Conservation (phyloP, 805 yeast genomes). For the Sugiyamaella boreocaroliniensis region DNA sequence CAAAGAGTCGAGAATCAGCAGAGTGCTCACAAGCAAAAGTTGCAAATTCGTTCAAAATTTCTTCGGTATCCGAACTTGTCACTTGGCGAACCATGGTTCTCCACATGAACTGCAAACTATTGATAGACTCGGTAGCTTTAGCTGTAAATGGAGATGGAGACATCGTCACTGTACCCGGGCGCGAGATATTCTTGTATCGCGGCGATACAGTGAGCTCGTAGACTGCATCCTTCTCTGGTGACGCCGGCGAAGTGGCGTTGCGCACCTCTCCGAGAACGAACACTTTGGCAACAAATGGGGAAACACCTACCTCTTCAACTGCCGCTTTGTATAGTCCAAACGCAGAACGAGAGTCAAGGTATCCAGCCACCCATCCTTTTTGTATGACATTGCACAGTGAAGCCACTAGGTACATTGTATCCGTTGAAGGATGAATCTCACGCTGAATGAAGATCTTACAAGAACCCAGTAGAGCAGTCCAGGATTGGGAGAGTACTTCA, state of each 20-base stretch:
- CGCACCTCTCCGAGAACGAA: neutral
- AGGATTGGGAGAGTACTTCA: neutral
- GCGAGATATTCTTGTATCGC: neutral
- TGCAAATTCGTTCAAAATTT: neutral
- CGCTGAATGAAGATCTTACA: slow-evolving; percentile 10
- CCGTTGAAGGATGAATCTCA: slow-evolving; percentile 15
- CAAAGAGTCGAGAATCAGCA: neutral
- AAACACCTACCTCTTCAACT: slow-evolving; percentile 12
- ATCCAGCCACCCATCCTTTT: slow-evolving; percentile 1
- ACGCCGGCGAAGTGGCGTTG: neutral
- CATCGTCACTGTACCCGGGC: neutral
- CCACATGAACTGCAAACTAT: neutral
- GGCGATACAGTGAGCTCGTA: slow-evolving; percentile 1
- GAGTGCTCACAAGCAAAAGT: neutral
- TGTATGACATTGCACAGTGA: slow-evolving; percentile 11
- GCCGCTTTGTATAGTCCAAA: slow-evolving; percentile 8
- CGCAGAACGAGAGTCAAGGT: slow-evolving; percentile 1
- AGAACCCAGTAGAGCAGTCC: slow-evolving; percentile 1
- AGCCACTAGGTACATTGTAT: slow-evolving; percentile 16
- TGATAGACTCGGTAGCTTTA: neutral
- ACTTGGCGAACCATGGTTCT: neutral
- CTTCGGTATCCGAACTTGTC: neutral
- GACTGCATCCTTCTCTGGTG: neutral
- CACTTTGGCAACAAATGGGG: slow-evolving; percentile 10
- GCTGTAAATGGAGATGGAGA: neutral